A percentile compares a stretch with the other conserved stretches of the same genome.
Evolutionary conservation across 1,284 basidiomycete species (phyloP).

Genomic region (Peniophora sp.): DNA sequence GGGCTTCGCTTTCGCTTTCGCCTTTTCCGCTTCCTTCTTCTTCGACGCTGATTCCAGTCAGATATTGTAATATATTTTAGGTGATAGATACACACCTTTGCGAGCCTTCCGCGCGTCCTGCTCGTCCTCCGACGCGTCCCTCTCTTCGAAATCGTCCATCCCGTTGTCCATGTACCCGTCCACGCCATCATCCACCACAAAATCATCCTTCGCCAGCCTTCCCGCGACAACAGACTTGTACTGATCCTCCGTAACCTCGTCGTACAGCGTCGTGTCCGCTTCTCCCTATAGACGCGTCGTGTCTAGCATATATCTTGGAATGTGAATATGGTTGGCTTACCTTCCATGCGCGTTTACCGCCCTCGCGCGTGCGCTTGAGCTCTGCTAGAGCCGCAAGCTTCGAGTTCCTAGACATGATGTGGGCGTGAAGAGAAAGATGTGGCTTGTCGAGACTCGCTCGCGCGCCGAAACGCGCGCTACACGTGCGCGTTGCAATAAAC

Average conservation of each 20-base stretch:
- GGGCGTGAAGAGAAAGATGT: too few species aligned
- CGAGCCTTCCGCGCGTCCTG: constrained; percentile 19
- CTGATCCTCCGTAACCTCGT: constrained; percentile 88
- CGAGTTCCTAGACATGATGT: too few species aligned
- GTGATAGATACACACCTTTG: constrained; percentile 23
- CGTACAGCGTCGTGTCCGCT: constrained; percentile 76
- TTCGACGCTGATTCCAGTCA: constrained; percentile 27
- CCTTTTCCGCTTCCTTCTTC: constrained; percentile 33
- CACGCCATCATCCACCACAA: constrained; percentile 91
- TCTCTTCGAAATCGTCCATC: constrained; percentile 83
- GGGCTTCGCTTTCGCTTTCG: constrained; percentile 32
- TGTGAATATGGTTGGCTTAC: too few species aligned
- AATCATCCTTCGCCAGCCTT: constrained; percentile 87
- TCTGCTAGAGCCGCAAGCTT: neutral
- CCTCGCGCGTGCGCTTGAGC: neutral
- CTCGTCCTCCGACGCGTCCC: constrained; percentile 39
- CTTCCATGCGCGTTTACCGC: constrained; percentile 3
- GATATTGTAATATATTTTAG: neutral
- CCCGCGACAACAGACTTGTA: constrained; percentile 84
- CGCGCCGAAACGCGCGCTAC: too few species aligned
- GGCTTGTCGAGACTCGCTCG: too few species aligned
- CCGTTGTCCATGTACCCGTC: constrained; percentile 95
- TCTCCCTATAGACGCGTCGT: constrained; percentile 31
- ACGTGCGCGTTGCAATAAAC: too few species aligned
- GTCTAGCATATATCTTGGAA: too few species aligned